Conservation (phyloP, 495 filamentous ascomycete genomes). For the Xylaria intraflava region DNA sequence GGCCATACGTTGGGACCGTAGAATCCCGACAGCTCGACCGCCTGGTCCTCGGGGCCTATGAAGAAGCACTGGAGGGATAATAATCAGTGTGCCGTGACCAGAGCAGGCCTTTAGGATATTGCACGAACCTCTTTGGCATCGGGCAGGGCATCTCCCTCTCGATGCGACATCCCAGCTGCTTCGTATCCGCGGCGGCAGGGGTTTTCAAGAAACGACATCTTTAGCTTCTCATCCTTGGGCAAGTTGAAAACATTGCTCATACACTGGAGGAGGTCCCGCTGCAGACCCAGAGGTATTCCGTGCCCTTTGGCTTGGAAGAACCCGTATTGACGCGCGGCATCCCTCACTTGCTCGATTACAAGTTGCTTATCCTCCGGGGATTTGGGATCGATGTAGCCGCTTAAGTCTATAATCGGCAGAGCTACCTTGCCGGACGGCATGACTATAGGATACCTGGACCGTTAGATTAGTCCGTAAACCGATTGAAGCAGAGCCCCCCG, state of each 20-base stretch:
- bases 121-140: slow-evolving; percentile 40
- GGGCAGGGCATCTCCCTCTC: slow-evolving; percentile 26
- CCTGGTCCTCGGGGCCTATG: slow-evolving; percentile 25
- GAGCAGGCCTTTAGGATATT: too few relatives aligned
- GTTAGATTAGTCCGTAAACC: too few relatives aligned
- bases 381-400: slow-evolving; percentile 10
- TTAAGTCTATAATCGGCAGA: slow-evolving; percentile 17
- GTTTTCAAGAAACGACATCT: slow-evolving; percentile 26
- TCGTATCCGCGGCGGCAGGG: slow-evolving; percentile 36
- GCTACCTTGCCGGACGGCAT: background rate
- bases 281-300: slow-evolving; percentile 27
- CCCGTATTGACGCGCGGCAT: slow-evolving; percentile 33
- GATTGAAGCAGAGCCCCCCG: too few relatives aligned
- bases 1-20: slow-evolving; percentile 45
- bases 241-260: slow-evolving; percentile 26
- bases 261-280: slow-evolving; percentile 18
- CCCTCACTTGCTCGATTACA: slow-evolving; percentile 28
- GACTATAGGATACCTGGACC: too few relatives aligned
- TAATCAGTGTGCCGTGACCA: too few relatives aligned
- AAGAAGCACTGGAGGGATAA: slow-evolving; percentile 23
- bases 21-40: background rate
- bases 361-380: slow-evolving; percentile 3
- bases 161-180: slow-evolving; percentile 19
- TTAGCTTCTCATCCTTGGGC: slow-evolving; percentile 30
- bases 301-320: slow-evolving; percentile 48